These are phyloP conservation scores for Huntiella decipiens DNA, from an alignment of 2,329 filamentous ascomycete species.

Conservation along the genomic window DNA sequence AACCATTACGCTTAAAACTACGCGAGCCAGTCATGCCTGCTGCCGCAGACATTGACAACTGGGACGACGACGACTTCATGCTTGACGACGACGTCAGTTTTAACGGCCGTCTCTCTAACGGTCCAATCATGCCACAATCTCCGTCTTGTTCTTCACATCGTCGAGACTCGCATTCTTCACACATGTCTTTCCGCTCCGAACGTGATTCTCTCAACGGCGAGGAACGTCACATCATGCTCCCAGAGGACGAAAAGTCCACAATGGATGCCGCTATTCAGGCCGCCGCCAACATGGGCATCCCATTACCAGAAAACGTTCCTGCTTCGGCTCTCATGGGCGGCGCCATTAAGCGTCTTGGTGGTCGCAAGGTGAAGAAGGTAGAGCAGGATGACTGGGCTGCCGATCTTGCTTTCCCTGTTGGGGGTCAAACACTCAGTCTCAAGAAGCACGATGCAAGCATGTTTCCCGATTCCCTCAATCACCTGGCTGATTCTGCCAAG, in stretches of 20 bases:
- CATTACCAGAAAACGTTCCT: slow-evolving; percentile 70
- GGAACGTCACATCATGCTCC: slow-evolving; percentile 71
- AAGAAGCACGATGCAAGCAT: slow-evolving; percentile 40
- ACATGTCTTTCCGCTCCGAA: slow-evolving; percentile 65
- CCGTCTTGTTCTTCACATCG: slow-evolving; percentile 25
- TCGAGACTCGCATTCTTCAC: slow-evolving; percentile 65
- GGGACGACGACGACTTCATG: slow-evolving; percentile 61
- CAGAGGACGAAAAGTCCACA: slow-evolving; percentile 67
- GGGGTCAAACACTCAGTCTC: slow-evolving; percentile 41
- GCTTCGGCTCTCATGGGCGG: slow-evolving; percentile 79
- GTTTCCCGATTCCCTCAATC: slow-evolving; percentile 50
- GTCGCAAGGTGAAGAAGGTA: slow-evolving; percentile 50
- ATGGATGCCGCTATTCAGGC: slow-evolving; percentile 73
- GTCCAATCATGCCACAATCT: slow-evolving; percentile 21
- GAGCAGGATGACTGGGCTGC: slow-evolving; percentile 69
- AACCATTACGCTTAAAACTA: slow-evolving; percentile 33
- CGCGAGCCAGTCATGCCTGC: slow-evolving; percentile 37
- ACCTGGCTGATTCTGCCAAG: slow-evolving; percentile 39
- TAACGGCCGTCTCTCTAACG: slow-evolving; percentile 26
- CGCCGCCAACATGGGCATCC: slow-evolving; percentile 76
- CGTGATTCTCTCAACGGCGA: slow-evolving; percentile 58
- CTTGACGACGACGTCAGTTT: slow-evolving; percentile 47
- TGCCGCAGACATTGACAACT: slow-evolving; percentile 47
- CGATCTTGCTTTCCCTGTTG: slow-evolving; percentile 50
- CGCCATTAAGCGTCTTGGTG: slow-evolving; percentile 77